phyloP scores from a whole-genome alignment of 2,329 filamentous ascomycete genomes.

The Lasiodiplodia gonubiensis region DNA sequence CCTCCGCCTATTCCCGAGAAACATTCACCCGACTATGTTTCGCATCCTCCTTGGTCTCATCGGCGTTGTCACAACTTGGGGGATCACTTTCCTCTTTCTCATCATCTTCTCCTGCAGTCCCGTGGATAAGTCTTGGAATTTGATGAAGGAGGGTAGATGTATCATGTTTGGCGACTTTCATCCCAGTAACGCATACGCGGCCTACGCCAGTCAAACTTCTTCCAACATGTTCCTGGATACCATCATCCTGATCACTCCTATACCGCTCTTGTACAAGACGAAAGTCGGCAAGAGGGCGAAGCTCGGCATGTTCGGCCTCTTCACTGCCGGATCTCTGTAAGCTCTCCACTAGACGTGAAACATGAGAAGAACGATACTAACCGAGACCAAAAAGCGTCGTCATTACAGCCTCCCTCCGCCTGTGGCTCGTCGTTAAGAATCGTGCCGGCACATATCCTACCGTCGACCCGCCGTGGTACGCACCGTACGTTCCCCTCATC shows the following conservation, averaged over 20 bases:
- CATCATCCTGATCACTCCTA: conserved; percentile 39
- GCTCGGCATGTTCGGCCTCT: conserved; percentile 38
- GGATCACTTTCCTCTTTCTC: conserved; percentile 39
- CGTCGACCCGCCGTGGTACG: conserved; percentile 28
- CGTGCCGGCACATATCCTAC: conserved; percentile 23
- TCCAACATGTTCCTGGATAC: conserved; percentile 44
- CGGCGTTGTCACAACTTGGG: conserved; percentile 38
- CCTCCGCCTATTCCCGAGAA: conserved; percentile 39
- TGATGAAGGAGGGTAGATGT: conserved; percentile 36
- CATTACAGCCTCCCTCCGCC: conserved; percentile 22
- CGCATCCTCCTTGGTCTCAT: conserved; percentile 35
- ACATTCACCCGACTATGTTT: conserved; percentile 33
- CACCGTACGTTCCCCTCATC: background rate
- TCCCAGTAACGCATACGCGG: conserved; percentile 37
- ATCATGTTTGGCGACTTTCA: conserved; percentile 45
- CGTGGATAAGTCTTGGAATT: conserved; percentile 42
- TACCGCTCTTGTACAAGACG: conserved; percentile 42
- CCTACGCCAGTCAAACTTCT: conserved; percentile 39
- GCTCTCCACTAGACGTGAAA: background rate
- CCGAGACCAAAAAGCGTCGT: conserved; percentile 4
- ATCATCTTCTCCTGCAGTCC: conserved; percentile 42
- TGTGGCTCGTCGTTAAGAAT: conserved; percentile 25
- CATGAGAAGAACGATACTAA: background rate
- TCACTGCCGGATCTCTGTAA: conserved; percentile 22
- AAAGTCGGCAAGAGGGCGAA: conserved; percentile 40